phyloP scores from a whole-genome alignment of 192 early-diverging fungal species.

The Diversispora epigaea region DNA sequence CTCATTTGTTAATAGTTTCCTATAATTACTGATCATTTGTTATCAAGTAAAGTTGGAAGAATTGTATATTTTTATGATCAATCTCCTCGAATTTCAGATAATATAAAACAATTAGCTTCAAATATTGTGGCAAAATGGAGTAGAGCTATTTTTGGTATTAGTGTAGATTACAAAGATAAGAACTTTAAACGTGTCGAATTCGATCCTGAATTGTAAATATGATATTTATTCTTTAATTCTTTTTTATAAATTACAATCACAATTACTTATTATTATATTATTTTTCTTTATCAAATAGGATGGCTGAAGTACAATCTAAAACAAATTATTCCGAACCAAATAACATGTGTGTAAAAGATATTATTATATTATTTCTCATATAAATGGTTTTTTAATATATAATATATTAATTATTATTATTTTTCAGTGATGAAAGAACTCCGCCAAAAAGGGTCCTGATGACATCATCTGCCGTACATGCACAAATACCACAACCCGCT shows the following conservation, averaged over 20 bases:
- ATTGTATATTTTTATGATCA: slow-evolving; percentile 83
- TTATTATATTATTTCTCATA: too few relatives aligned
- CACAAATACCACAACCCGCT: background rate
- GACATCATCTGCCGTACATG: background rate
- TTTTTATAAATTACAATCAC: too few relatives aligned
- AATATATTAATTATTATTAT: too few relatives aligned
- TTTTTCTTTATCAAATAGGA: too few relatives aligned
- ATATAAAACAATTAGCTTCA: slow-evolving; percentile 61
- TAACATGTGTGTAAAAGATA: too few relatives aligned
- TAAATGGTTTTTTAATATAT: too few relatives aligned
- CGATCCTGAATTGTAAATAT: background rate
- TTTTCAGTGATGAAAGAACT: background rate
- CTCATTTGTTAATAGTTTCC: slow-evolving; percentile 46
- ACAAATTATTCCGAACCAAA: too few relatives aligned
- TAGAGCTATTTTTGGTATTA: slow-evolving; percentile 71
- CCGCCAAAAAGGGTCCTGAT: background rate
- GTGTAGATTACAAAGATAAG: slow-evolving; percentile 61
- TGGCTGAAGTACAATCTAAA: too few relatives aligned
- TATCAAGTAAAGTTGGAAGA: slow-evolving; percentile 74
- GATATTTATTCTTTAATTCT: too few relatives aligned
- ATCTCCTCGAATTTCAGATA: slow-evolving; percentile 63
- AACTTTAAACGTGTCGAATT: background rate
- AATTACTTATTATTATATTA: too few relatives aligned
- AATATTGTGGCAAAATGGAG: slow-evolving; percentile 80
- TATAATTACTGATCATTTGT: slow-evolving; percentile 68